Conservation (phyloP, 1,284 basidiomycete genomes). For the Bondarzewia mesenterica region DNA sequence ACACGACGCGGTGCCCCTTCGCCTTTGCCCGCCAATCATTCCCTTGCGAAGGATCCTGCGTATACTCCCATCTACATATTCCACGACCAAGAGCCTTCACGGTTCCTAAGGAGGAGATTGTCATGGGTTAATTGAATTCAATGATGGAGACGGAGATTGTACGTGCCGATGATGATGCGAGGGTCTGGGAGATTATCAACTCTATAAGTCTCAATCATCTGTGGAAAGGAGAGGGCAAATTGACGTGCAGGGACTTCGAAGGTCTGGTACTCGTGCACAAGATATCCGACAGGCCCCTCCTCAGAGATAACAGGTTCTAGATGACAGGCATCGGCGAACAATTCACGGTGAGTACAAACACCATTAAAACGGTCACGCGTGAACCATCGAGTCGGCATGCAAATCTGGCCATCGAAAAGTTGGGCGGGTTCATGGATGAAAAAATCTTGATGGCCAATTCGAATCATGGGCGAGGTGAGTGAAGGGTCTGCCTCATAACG, state of each 20-base stretch:
- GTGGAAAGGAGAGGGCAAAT: background rate
- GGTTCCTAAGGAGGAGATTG: too few species aligned
- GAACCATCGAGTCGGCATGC: slow-evolving; percentile 1
- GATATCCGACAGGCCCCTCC: background rate
- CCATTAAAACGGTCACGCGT: background rate
- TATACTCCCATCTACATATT: too few species aligned
- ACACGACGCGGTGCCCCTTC: slow-evolving; percentile 11
- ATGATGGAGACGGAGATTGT: background rate
- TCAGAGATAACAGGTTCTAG: background rate
- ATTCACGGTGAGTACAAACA: background rate
- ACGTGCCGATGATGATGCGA: background rate
- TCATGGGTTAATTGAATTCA: too few species aligned
- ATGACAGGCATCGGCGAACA: background rate
- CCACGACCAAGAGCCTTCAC: too few species aligned
- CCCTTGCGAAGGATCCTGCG: background rate
- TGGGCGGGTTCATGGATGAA: slow-evolving; percentile 1
- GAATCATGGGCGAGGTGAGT: background rate
- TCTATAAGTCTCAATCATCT: background rate
- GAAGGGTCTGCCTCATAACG: background rate
- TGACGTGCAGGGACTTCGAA: background rate
- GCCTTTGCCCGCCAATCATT: slow-evolving; percentile 14
- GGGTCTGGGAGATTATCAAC: background rate
- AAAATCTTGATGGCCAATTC: background rate
- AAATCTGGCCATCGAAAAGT: background rate
- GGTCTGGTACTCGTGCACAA: background rate